A percentile compares a stretch with the other conserved stretches of the same genome.
Conservation (phyloP, 805 yeast species). For the Trichomonascus vanleenenianus region DNA sequence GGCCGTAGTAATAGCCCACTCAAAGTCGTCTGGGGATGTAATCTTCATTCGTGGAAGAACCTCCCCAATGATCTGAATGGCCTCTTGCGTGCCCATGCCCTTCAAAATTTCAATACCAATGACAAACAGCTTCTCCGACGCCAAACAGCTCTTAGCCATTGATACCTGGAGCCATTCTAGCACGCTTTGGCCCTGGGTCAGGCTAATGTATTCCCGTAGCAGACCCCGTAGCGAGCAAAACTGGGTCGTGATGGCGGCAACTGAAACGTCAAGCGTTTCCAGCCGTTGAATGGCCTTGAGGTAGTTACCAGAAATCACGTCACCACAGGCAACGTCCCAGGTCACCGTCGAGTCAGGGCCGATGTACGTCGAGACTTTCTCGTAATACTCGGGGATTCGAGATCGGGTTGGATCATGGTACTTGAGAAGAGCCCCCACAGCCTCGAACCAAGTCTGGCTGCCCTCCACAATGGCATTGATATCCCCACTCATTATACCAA, state of each 20-base stretch:
- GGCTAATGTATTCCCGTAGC: slow-evolving; percentile 21
- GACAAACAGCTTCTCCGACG: slow-evolving; percentile 10
- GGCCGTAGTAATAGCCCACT: slow-evolving; percentile 10
- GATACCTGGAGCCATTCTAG: slow-evolving; percentile 20
- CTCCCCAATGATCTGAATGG: slow-evolving; percentile 15
- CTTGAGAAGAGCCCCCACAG: slow-evolving; percentile 22
- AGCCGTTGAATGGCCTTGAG: slow-evolving; percentile 18
- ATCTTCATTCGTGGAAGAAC: slow-evolving; percentile 6
- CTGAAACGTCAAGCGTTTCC: slow-evolving; percentile 21
- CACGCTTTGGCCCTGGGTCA: slow-evolving; percentile 10
- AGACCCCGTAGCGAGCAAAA: slow-evolving; percentile 23
- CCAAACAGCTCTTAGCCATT: slow-evolving; percentile 22
- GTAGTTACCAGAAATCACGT: slow-evolving; percentile 22
- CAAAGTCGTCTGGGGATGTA: slow-evolving; percentile 11
- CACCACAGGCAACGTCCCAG: slow-evolving; percentile 26
- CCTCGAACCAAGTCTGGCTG: slow-evolving; percentile 27
- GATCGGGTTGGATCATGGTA: slow-evolving; percentile 25
- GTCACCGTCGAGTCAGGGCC: slow-evolving; percentile 21
- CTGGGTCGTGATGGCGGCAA: slow-evolving; percentile 26
- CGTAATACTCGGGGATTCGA: slow-evolving; percentile 23
- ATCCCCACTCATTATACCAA: slow-evolving; percentile 24
- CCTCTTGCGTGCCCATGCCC: slow-evolving; percentile 15
- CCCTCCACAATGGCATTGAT: slow-evolving; percentile 18
- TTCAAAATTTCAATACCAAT: slow-evolving; percentile 23
- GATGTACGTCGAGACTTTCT: slow-evolving; percentile 12